Evolutionary conservation across 257 asterid genomes (phyloP).

Genomic region (Rehmannia glutinosa): DNA sequence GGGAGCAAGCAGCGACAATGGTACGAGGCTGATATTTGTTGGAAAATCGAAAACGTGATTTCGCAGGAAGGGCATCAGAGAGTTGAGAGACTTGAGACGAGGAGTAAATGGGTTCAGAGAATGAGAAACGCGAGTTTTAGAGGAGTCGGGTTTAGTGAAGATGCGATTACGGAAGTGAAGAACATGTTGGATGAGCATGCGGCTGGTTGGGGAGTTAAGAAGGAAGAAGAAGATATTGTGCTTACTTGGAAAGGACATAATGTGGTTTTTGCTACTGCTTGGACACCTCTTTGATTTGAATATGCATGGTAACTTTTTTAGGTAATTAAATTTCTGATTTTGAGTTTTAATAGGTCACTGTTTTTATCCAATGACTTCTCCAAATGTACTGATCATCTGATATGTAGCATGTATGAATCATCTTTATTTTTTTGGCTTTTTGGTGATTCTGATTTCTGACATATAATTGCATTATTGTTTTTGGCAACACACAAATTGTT

Average conservation of each 20-base stretch:
- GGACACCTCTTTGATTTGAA: conserved; percentile 53
- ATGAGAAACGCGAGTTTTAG: conserved; percentile 65
- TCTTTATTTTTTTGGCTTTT: neutral
- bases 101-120: conserved; percentile 63
- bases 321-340: too few species aligned
- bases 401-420: conserved; percentile 9
- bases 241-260: conserved; percentile 98
- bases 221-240: conserved; percentile 70
- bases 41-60: conserved; percentile 89
- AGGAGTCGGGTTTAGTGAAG: conserved; percentile 55
- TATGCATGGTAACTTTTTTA: too few species aligned
- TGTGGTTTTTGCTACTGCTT: conserved; percentile 85
- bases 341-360: neutral
- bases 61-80: conserved; percentile 69
- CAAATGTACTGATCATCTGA: neutral
- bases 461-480: neutral
- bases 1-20: conserved; percentile 82
- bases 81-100: conserved; percentile 76
- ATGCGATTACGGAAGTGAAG: conserved; percentile 63
- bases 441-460: conserved; percentile 10
- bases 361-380: conserved; percentile 2
- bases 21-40: conserved; percentile 86
- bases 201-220: conserved; percentile 96
- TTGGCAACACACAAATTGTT: neutral
- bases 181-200: conserved; percentile 89